phyloP scores from a whole-genome alignment of 305 asterid species.

The Fraxinus floribunda region DNA sequence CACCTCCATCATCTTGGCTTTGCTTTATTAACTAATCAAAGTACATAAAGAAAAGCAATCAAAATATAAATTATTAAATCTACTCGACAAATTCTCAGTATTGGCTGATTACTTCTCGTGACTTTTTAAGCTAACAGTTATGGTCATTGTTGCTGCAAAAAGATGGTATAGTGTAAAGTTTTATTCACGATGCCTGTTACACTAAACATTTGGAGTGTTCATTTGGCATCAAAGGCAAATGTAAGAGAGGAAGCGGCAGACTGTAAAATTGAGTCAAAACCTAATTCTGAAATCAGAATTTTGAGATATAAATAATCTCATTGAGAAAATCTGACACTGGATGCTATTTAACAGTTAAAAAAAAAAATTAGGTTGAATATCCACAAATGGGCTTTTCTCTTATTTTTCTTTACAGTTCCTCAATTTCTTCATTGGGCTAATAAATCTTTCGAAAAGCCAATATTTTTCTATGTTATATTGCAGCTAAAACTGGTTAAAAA shows the following conservation, averaged over 20 bases:
- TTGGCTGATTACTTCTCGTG: constrained; percentile 7
- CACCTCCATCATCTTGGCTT: constrained; percentile 87
- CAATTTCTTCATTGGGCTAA: not conserved
- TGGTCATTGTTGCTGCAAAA: not conserved
- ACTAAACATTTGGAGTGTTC: not conserved
- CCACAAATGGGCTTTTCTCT: not conserved
- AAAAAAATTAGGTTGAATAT: not conserved
- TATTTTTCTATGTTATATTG: not conserved
- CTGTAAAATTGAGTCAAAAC: not conserved
- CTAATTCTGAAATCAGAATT: not conserved
- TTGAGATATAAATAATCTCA: not conserved
- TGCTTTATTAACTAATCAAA: constrained; percentile 68
- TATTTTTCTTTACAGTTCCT: not conserved
- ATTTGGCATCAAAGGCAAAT: not conserved
- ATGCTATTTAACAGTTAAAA: not conserved
- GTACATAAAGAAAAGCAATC: constrained; percentile 18
- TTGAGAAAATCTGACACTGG: not conserved
- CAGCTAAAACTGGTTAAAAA: not conserved
- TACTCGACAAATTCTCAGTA: constrained; percentile 7
- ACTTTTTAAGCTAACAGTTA: not conserved
- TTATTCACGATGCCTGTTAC: constrained; percentile 5
- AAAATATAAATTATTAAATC: constrained; percentile 7
- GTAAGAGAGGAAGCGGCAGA: not conserved
- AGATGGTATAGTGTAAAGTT: constrained; percentile 6
- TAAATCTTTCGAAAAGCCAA: not conserved